These are phyloP conservation scores for Lantana camara DNA, from an alignment of 257 asterid species.

Conservation along the genomic window DNA sequence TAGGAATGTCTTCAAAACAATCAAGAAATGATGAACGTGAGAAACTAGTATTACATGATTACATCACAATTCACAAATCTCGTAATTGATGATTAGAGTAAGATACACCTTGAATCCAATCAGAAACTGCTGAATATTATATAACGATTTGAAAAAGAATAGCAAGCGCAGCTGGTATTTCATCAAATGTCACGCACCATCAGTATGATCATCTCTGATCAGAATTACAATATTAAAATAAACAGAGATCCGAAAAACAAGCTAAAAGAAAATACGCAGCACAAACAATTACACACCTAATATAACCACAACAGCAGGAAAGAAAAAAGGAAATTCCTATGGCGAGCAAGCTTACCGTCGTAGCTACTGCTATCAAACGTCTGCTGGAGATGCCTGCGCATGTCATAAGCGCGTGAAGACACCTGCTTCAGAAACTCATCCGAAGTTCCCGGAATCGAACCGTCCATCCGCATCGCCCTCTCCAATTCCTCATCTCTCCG, in stretches of 20 bases:
- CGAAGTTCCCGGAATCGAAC: slow-evolving; percentile 75
- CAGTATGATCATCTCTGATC: background rate
- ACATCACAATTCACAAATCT: too few relatives aligned
- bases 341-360: slow-evolving; percentile 56
- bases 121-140: background rate
- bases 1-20: background rate
- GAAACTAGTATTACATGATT: too few relatives aligned
- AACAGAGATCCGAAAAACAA: background rate
- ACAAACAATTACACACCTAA: slow-evolving; percentile 2
- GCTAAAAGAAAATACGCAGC: background rate
- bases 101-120: background rate
- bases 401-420: slow-evolving; percentile 88
- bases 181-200: slow-evolving; percentile 16
- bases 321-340: background rate
- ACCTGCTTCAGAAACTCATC: slow-evolving; percentile 82
- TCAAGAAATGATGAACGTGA: too few relatives aligned
- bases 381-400: slow-evolving; percentile 94
- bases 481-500: slow-evolving; percentile 81
- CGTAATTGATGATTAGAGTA: too few relatives aligned
- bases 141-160: background rate
- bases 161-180: slow-evolving; percentile 1
- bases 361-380: slow-evolving; percentile 85
- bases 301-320: background rate
- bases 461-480: slow-evolving; percentile 88
- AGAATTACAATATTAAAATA: slow-evolving; percentile 1